A percentile compares a stretch with the other conserved stretches of the same genome.
Evolutionary conservation across 768 basidiomycete species (phyloP).

Genomic region (Mycena galopus): DNA sequence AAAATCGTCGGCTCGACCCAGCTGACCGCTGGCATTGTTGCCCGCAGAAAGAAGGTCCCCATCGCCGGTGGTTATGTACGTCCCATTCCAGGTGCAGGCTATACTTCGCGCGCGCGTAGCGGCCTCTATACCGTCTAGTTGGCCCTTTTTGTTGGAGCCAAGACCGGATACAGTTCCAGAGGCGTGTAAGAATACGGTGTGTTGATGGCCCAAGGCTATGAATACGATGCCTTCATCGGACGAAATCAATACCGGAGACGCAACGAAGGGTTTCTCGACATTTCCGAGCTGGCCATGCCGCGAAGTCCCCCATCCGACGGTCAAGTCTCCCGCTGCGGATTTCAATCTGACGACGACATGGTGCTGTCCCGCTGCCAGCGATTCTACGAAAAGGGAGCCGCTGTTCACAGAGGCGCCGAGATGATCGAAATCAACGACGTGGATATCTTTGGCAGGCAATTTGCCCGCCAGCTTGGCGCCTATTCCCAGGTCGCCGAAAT

Average conservation of each 20-base stretch:
- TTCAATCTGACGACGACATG: constrained; percentile 71
- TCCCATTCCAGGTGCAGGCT: constrained; percentile 86
- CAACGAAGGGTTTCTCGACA: constrained; percentile 41
- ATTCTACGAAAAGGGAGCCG: constrained; percentile 52
- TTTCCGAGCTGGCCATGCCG: constrained; percentile 88
- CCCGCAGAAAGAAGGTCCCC: constrained; percentile 57
- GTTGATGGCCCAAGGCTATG: constrained; percentile 57
- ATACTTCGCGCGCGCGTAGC: constrained; percentile 48
- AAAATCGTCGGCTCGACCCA: constrained; percentile 63
- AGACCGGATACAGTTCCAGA: constrained; percentile 64
- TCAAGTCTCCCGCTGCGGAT: constrained; percentile 39
- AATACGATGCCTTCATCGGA: constrained; percentile 45
- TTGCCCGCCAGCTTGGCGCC: constrained; percentile 46
- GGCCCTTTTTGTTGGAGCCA: constrained; percentile 83
- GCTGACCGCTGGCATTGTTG: constrained; percentile 76
- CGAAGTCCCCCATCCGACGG: constrained; percentile 87
- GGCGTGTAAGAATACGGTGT: constrained; percentile 67
- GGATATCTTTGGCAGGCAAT: constrained; percentile 43
- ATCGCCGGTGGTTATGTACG: constrained; percentile 59
- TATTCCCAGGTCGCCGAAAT: constrained; percentile 85
- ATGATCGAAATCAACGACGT: constrained; percentile 52
- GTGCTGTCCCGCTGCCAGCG: constrained; percentile 75
- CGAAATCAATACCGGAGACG: constrained; percentile 53
- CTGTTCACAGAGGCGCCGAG: constrained; percentile 29
- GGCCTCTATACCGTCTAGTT: constrained; percentile 59